Percentiles rank a stretch among this genome's conserved stretches.
phyloP scores from a whole-genome alignment of 2,329 filamentous ascomycete genomes.

The Cladosporium austrohemisphaericum region DNA sequence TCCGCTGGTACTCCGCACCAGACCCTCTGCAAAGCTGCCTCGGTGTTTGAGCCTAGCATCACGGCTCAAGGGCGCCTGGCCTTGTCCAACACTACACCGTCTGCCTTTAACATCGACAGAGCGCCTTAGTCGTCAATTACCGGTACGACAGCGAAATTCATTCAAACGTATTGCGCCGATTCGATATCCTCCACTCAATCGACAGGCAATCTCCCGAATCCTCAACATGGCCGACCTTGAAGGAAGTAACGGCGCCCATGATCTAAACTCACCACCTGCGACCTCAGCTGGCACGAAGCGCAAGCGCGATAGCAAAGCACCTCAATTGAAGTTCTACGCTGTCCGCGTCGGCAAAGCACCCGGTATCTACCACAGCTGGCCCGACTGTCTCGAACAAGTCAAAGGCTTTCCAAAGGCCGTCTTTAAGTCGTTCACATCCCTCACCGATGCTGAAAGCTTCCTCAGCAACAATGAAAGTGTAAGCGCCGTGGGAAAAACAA shows the following conservation, averaged over 20 bases:
- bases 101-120: constrained; percentile 6
- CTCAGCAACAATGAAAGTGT: constrained; percentile 53
- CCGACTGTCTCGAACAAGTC: constrained; percentile 59
- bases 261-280: neutral
- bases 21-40: constrained; percentile 10
- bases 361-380: constrained; percentile 62
- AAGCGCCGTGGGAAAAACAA: constrained; percentile 19
- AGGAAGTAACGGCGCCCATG: constrained; percentile 28
- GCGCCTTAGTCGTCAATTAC: neutral
- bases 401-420: constrained; percentile 53
- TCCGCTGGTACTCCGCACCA: neutral
- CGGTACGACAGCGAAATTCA: neutral
- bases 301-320: constrained; percentile 45
- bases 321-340: constrained; percentile 57
- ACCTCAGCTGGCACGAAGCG: constrained; percentile 47
- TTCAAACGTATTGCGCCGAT: neutral
- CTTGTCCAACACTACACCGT: constrained; percentile 5
- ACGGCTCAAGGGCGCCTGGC: constrained; percentile 9
- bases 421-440: constrained; percentile 70
- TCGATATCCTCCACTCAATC: neutral
- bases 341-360: constrained; percentile 58
- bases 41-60: neutral
- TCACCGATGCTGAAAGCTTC: constrained; percentile 75
- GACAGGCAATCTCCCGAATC: neutral
- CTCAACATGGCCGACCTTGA: constrained; percentile 19